Base-by-base conservation (phyloP, 1,284 basidiomycete species). In the Irpex rosettiformis region DNA sequence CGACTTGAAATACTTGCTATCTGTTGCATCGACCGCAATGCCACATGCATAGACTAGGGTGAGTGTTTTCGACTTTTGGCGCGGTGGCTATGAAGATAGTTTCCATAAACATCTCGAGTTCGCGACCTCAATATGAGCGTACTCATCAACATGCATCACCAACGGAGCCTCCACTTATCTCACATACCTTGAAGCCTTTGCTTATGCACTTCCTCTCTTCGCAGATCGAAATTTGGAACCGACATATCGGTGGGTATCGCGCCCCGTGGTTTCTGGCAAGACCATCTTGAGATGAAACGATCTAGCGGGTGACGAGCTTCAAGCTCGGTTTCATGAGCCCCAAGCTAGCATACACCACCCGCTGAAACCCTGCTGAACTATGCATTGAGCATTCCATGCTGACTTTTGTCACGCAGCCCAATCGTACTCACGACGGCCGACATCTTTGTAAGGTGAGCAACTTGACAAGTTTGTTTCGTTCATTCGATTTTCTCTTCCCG, bases 121-220 rank as follows among this genome's bases (percentile, higher is more conserved):
- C 84, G 85, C 83, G 85, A 88, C 22, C 72, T 73, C 76, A 70
- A 69, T 73, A 82, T 87, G 85, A 86, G 78, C 85, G 69, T 71
- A 74, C 85, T 87, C 86, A 79, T 48, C 71, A 84, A 86, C 86
- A 88, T 88, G 86, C 86, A 88, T 87, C 85, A 88, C 86, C 86
- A 88, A 83, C 86, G 84, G 86, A 88, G 70, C 71, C 58, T 51
- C 27, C 33, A 28, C 8, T 48, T 61, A 61, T 62, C 63, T 52
- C 25, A 37, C 42, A 16, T 24, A 25, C 13, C 56, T 56, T 33
- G 45, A 52, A 5, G 10, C 10, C 18, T 47, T 52, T 33, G 5
- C 42, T 40, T 29, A 42, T 28, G 11, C 43, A 11, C 52, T 37
- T 21, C n/a, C n/a, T 56, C 37, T 49, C 33, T 45, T 48, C 25